These are phyloP conservation scores for Cylindrodendrum hubeiense DNA, from an alignment of 2,329 filamentous ascomycete species.

Conservation along the genomic window DNA sequence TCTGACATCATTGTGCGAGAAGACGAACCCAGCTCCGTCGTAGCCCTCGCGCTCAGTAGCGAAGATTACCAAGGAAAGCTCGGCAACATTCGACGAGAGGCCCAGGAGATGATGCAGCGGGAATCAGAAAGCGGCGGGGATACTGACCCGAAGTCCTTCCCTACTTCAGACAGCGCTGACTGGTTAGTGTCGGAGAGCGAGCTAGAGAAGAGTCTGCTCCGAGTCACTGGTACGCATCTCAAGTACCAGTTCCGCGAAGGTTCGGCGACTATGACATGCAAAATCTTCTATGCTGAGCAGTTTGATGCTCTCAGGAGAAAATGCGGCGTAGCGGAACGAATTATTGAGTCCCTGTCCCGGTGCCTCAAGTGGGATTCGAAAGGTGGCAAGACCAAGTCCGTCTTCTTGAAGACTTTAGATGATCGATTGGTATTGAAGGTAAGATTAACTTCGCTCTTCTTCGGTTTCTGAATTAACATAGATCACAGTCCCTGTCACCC, in stretches of 20 bases:
- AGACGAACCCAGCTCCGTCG: constrained; percentile 95
- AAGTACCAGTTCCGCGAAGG: constrained; percentile 97
- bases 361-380: constrained; percentile 99
- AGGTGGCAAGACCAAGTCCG: constrained; percentile 96
- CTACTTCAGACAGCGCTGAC: constrained; percentile 52
- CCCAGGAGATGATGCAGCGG: constrained; percentile 56
- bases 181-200: constrained; percentile 72
- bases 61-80: constrained; percentile 89
- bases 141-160: constrained; percentile 46
- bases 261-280: constrained; percentile 95
- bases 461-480: constrained; percentile 23
- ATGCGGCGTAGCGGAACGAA: constrained; percentile 92
- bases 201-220: constrained; percentile 86
- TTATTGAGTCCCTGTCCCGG: constrained; percentile 93
- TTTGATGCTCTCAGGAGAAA: constrained; percentile 95
- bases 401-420: constrained; percentile 96
- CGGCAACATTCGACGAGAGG: constrained; percentile 70
- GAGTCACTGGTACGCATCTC: constrained; percentile 89
- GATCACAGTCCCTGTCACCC: constrained; percentile 79
- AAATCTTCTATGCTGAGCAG: constrained; percentile 98
- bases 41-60: constrained; percentile 91
- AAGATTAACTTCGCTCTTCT: constrained; percentile 15
- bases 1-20: constrained; percentile 97
- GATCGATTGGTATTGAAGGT: constrained; percentile 91
- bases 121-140: constrained; percentile 49